Percentiles rank a stretch among this genome's conserved stretches.
Conservation (phyloP, 352 stramenopile species). For the Phytophthora syringae region DNA sequence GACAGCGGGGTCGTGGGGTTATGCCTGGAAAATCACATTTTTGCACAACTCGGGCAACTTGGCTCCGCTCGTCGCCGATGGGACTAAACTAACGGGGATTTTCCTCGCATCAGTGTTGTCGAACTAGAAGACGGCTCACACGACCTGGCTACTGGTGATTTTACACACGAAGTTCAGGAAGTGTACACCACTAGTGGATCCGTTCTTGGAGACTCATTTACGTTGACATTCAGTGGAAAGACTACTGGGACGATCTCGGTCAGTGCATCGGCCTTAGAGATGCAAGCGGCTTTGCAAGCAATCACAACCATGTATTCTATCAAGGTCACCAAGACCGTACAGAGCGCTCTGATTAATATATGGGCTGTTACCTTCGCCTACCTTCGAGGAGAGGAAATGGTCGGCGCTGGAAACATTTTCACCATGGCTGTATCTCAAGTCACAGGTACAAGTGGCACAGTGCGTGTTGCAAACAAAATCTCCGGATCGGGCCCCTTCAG, state of each 20-base stretch:
- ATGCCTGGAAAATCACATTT: conserved; percentile 94
- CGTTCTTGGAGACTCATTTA: conserved; percentile 81
- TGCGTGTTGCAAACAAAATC: conserved; percentile 83
- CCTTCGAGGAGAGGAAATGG: conserved; percentile 89
- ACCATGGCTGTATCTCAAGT: conserved; percentile 72
- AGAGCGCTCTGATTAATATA: conserved; percentile 62
- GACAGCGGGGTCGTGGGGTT: conserved; percentile 78
- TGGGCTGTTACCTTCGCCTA: conserved; percentile 97
- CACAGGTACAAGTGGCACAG: conserved; percentile 61
- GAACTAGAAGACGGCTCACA: conserved; percentile 51
- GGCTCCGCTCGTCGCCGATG: conserved; percentile 85
- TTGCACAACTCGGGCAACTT: conserved; percentile 88
- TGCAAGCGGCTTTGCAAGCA: conserved; percentile 83
- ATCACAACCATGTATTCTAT: conserved; percentile 88
- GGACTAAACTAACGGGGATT: conserved; percentile 88
- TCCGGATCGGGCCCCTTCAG: conserved; percentile 93
- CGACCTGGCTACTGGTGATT: conserved; percentile 89
- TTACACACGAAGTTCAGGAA: conserved; percentile 87
- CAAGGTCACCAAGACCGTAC: conserved; percentile 63
- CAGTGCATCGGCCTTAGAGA: conserved; percentile 78
- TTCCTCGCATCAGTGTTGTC: conserved; percentile 79
- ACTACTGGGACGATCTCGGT: conserved; percentile 75
- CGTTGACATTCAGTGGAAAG: conserved; percentile 91
- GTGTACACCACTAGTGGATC: conserved; percentile 24
- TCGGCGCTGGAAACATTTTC: conserved; percentile 92